Evolutionary conservation across 495 filamentous ascomycete genomes (phyloP).

Genomic region (Penicillium ochrochloron): DNA sequence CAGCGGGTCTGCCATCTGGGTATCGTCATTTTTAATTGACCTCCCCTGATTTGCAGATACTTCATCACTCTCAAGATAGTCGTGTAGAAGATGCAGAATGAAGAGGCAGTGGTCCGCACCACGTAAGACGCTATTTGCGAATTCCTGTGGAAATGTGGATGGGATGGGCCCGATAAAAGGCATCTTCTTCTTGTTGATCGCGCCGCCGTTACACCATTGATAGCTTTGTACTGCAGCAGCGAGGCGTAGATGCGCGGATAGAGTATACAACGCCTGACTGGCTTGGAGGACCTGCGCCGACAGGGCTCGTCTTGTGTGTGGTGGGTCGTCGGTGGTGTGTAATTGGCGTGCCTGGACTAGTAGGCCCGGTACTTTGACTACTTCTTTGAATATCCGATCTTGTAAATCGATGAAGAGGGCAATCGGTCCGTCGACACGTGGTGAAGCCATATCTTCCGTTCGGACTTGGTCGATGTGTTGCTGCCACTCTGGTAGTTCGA

Average conservation of each 20-base stretch:
- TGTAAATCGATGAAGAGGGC: constrained; percentile 30
- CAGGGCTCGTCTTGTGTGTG: neutral
- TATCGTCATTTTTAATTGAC: neutral
- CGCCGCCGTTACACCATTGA: constrained; percentile 3
- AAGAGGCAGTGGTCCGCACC: constrained; percentile 24
- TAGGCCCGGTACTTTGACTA: constrained; percentile 29
- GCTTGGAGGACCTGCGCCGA: constrained; percentile 7
- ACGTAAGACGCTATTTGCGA: constrained; percentile 29
- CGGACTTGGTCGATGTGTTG: constrained; percentile 32
- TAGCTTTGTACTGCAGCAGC: constrained; percentile 22
- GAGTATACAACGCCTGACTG: constrained; percentile 12
- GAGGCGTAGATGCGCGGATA: constrained; percentile 22
- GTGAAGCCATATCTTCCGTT: constrained; percentile 28
- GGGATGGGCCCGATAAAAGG: constrained; percentile 29
- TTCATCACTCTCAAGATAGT: constrained; percentile 16
- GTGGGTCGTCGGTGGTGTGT: neutral
- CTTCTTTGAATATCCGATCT: constrained; percentile 31
- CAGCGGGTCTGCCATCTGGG: constrained; percentile 7
- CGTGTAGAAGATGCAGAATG: constrained; percentile 24
- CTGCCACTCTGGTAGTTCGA: constrained; percentile 36
- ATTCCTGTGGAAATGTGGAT: constrained; percentile 26
- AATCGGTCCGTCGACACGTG: constrained; percentile 21
- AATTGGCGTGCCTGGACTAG: constrained; percentile 23
- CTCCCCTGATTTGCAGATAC: neutral
- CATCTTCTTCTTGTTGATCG: neutral